These are phyloP conservation scores for Amanita muscaria DNA, from an alignment of 768 basidiomycete genomes.

Conservation along the genomic window DNA sequence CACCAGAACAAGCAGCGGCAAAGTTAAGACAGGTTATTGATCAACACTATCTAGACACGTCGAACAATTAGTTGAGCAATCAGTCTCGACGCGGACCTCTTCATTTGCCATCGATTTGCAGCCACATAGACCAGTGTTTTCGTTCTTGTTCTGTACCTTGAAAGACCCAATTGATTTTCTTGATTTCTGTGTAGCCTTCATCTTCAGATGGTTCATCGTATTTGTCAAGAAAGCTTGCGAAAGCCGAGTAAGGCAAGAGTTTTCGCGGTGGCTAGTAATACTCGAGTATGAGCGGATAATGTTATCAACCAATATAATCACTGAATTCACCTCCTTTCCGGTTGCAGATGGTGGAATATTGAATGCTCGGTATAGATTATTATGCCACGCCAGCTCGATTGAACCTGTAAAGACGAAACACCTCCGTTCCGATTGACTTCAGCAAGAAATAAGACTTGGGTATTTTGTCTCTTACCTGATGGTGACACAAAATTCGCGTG, in stretches of 20 bases:
- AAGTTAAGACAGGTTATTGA: slow-evolving; percentile 46
- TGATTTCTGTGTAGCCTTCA: slow-evolving; percentile 77
- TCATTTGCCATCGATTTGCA: slow-evolving; percentile 69
- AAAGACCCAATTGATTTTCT: slow-evolving; percentile 73
- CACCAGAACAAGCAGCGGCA: slow-evolving; percentile 78
- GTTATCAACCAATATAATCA: slow-evolving; percentile 1
- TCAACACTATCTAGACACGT: slow-evolving; percentile 43
- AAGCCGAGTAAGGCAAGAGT: slow-evolving; percentile 50
- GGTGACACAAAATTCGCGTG: slow-evolving; percentile 42
- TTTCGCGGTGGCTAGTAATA: slow-evolving; percentile 41
- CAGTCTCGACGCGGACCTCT: neutral
- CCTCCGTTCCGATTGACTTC: no score
- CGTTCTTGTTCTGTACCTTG: slow-evolving; percentile 67
- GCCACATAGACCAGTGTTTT: slow-evolving; percentile 75
- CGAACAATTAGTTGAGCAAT: neutral
- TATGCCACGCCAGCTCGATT: slow-evolving; percentile 84
- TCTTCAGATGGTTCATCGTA: slow-evolving; percentile 56
- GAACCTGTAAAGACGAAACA: slow-evolving; percentile 72
- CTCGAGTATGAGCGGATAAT: neutral
- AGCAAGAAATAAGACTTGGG: neutral
- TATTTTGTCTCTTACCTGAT: slow-evolving; percentile 36
- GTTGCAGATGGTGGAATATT: slow-evolving; percentile 40
- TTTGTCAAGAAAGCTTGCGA: slow-evolving; percentile 45
- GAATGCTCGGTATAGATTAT: slow-evolving; percentile 82
- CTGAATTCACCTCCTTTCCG: slow-evolving; percentile 34